Percentiles rank a stretch among this genome's conserved stretches.
Conservation (phyloP, 164 flowering plant genomes). For the Vitis rotundifolia region DNA sequence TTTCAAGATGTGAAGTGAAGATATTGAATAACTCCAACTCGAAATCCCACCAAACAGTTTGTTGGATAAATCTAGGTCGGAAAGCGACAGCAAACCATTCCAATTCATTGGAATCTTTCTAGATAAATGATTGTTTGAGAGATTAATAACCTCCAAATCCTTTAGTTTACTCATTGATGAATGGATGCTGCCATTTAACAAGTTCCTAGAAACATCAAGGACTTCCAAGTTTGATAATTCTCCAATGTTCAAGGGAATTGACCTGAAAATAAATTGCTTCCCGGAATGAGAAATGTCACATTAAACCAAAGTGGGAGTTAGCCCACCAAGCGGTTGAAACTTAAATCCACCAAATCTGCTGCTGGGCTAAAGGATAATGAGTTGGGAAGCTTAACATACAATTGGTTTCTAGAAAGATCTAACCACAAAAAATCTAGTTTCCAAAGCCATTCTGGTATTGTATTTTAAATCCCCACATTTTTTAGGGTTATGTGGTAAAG, state of each 20-base stretch:
- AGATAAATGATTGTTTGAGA: conserved; percentile 21
- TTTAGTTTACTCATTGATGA: not conserved
- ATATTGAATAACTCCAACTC: conserved; percentile 6
- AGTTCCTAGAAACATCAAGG: conserved; percentile 18
- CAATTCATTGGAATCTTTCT: conserved; percentile 28
- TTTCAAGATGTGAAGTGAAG: conserved; percentile 2
- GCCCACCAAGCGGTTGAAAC: conserved; percentile 19
- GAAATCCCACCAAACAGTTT: conserved; percentile 36
- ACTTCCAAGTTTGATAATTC: not conserved
- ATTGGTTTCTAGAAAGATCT: conserved; percentile 19
- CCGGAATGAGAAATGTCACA: not conserved
- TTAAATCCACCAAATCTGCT: conserved; percentile 6
- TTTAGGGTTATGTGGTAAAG: not conserved
- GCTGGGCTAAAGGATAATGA: not conserved
- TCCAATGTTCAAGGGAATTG: conserved; percentile 17
- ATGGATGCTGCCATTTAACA: conserved; percentile 28
- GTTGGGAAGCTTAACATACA: conserved; percentile 19
- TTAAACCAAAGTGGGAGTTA: conserved; percentile 12
- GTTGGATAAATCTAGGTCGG: conserved; percentile 17
- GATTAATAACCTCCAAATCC: conserved; percentile 3
- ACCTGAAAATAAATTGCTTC: conserved; percentile 19
- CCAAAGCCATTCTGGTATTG: conserved; percentile 24
- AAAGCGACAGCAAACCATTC: not conserved
- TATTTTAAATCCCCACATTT: conserved; percentile 19
- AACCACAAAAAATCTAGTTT: not conserved